Evolutionary conservation across 257 asterid species (phyloP).

Genomic region (Capsicum baccatum): DNA sequence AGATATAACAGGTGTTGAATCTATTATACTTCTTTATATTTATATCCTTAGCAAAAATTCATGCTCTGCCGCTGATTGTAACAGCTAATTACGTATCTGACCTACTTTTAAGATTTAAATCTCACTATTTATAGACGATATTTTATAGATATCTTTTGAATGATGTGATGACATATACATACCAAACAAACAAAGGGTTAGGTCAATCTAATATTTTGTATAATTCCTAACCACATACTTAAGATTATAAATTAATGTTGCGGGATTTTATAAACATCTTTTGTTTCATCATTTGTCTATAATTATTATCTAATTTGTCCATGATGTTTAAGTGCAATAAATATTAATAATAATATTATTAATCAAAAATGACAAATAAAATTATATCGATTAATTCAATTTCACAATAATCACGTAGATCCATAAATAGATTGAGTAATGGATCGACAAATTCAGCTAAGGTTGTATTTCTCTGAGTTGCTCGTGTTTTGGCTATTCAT

Average conservation of each 20-base stretch:
- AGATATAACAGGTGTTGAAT: no score
- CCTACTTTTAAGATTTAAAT: no score
- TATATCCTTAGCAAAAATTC: no score
- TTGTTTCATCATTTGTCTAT: background rate
- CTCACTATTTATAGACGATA: no score
- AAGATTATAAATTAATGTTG: background rate
- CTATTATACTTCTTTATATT: no score
- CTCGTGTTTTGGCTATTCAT: no score
- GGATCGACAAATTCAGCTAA: no score
- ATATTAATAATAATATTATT: background rate
- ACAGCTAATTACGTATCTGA: no score
- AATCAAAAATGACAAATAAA: background rate
- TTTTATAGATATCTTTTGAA: no score
- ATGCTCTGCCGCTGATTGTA: no score
- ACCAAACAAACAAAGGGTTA: background rate
- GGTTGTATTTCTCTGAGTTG: no score
- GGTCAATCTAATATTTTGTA: background rate
- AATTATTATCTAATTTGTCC: background rate
- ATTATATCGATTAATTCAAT: background rate
- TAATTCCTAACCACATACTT: background rate
- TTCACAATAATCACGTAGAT: background rate
- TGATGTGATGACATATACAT: background rate
- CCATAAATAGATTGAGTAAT: no score
- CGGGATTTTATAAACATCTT: background rate
- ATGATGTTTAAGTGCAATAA: background rate